Base-by-base conservation (phyloP, 169 alveolate species). In the Plasmodium gaboni region DNA sequence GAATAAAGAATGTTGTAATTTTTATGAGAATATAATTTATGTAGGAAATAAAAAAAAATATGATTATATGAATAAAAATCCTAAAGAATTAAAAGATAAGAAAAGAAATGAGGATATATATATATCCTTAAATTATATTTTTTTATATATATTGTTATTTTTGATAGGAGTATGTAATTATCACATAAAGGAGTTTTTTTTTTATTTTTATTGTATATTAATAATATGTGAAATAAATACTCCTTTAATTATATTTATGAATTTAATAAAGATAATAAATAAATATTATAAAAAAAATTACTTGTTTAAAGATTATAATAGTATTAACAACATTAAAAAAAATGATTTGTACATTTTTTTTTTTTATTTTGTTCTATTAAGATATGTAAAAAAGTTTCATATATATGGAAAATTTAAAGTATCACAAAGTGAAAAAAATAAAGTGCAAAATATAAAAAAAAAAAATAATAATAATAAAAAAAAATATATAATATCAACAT, bases 161-260 rank as follows among this genome's bases (percentile, higher is more conserved):
- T 5, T 42, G 26, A 13, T 76, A 2, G 76, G 72, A 32, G 1
- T 57, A 42, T 51, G 64, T 5, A 63, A 15, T 22, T 51, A 51
- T 26, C 12, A 28, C 26, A 69, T 48, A 51, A 22, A 19, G 15
- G 88, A 57, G 13, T 24, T 48, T 13, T 7, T 51, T 26, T 42
- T 67, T 5, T 64, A 46, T 57, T 76, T 63, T 57, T 57, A 17
- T 63, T 76, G 26, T 69, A 26, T 76, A 13, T 12, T 76, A 69
- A 57, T 22, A 2, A 67, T 76, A 67, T 76, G 88, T 17, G 88
- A 76, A 65, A 26, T 76, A 19, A 67, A 42, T 55, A 76, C 76
- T 2, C 88, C 88, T 12, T 24, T 76, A 63, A 64, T 32, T 19
- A 28, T 69, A 19, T 69, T 65, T 15, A 63, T 76, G 65, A 64